phyloP scores from a whole-genome alignment of 2,329 filamentous ascomycete genomes.

The Grosmannia huntii region DNA sequence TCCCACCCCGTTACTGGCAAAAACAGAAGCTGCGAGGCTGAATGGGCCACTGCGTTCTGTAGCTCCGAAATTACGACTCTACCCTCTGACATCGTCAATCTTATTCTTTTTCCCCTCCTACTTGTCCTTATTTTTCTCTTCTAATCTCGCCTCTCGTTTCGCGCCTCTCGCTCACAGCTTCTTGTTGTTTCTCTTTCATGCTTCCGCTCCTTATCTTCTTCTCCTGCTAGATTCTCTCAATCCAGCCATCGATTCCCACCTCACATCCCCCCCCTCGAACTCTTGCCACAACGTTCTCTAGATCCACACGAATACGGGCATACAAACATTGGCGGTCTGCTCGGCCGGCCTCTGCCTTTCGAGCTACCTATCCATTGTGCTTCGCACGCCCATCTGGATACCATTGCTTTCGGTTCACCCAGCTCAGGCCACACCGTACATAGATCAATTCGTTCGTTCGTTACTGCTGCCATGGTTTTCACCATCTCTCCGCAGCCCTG shows the following conservation, averaged over 20 bases:
- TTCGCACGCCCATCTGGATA: not conserved
- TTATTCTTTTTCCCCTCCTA: not conserved
- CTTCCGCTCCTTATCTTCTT: not conserved
- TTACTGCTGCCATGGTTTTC: not conserved
- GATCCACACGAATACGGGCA: not conserved
- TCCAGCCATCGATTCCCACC: not conserved
- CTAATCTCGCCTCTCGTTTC: not conserved
- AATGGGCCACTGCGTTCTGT: not conserved
- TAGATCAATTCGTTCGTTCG: not conserved
- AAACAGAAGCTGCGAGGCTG: not conserved
- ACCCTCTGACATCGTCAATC: not conserved
- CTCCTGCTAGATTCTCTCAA: not conserved
- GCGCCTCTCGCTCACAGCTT: not conserved
- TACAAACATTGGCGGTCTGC: not conserved
- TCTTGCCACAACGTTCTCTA: not conserved
- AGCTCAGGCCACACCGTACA: not conserved
- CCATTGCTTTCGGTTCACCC: not conserved
- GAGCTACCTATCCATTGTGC: not conserved
- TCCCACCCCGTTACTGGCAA: not conserved
- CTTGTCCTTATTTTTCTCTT: not conserved
- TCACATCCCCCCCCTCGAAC: not conserved
- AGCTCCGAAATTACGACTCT: not conserved
- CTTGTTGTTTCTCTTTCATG: not conserved
- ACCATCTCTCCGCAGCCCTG: not conserved
- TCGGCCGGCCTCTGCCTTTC: not conserved